phyloP scores from a whole-genome alignment of 495 filamentous ascomycete genomes.

The Penicillium desertorum region DNA sequence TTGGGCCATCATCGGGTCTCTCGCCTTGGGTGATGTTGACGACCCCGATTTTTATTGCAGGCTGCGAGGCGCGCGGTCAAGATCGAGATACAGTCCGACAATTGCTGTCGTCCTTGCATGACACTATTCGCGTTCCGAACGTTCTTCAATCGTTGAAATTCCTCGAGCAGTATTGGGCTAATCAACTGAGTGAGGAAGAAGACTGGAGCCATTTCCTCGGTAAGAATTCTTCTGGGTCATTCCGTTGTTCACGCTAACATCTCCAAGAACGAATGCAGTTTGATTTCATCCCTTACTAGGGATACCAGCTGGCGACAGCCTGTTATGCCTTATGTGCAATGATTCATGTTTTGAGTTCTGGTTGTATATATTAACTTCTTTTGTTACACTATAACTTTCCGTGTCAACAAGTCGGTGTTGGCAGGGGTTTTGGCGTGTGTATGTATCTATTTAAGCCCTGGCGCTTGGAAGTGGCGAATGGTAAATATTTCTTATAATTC shows the following conservation, averaged over 20 bases:
- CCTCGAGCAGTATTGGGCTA: conserved; percentile 46
- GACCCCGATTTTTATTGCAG: conserved; percentile 48
- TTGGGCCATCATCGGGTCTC: conserved; percentile 43
- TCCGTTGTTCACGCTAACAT: conserved; percentile 16
- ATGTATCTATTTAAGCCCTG: background rate
- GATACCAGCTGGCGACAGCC: background rate
- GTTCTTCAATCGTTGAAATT: conserved; percentile 48
- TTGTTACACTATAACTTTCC: background rate
- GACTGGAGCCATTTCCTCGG: conserved; percentile 48
- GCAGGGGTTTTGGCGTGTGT: background rate
- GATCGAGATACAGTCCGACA: conserved; percentile 41
- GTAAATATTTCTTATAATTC: background rate
- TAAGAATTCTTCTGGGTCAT: conserved; percentile 18
- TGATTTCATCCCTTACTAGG: conserved; percentile 49
- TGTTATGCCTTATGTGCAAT: conserved; percentile 26
- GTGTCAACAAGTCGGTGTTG: background rate
- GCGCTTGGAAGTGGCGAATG: conserved; percentile 2
- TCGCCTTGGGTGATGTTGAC: conserved; percentile 51
- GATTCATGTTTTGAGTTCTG: conserved; percentile 17
- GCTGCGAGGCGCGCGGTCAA: conserved; percentile 43
- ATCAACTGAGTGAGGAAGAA: conserved; percentile 41
- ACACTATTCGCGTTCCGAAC: conserved; percentile 48
- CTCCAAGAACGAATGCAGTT: conserved; percentile 45
- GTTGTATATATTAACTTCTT: conserved; percentile 5
- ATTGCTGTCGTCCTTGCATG: conserved; percentile 39